Conservation (phyloP, 352 stramenopile species). For the Phytophthora pinifolia region DNA sequence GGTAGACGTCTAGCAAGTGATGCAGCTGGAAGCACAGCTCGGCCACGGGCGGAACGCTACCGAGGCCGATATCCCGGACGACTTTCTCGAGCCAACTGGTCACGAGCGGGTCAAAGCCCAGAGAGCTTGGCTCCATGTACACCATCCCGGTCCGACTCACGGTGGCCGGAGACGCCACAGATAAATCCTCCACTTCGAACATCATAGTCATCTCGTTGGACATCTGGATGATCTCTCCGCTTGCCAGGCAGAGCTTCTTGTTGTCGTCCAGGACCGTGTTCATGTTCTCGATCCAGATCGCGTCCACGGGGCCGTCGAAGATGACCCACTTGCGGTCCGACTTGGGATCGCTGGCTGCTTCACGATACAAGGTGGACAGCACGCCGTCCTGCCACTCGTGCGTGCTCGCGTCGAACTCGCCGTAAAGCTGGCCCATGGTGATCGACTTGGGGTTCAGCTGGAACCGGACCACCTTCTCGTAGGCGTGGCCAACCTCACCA, state of each 20-base stretch:
- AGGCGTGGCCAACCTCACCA: conserved; percentile 71
- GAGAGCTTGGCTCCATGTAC: conserved; percentile 94
- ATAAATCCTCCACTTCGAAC: conserved; percentile 96
- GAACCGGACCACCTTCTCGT: conserved; percentile 85
- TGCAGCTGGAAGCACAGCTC: conserved; percentile 54
- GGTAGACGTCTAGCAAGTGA: conserved; percentile 88
- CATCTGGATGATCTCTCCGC: conserved; percentile 95
- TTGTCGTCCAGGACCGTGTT: conserved; percentile 97
- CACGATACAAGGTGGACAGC: conserved; percentile 89
- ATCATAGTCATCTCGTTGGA: conserved; percentile 97
- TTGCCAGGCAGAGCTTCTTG: conserved; percentile 95
- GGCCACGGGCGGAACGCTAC: conserved; percentile 39
- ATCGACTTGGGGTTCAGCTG: conserved; percentile 96
- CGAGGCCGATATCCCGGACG: conserved; percentile 57
- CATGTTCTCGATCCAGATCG: conserved; percentile 98
- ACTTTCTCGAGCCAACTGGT: conserved; percentile 88
- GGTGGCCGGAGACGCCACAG: conserved; percentile 92
- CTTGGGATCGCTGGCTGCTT: conserved; percentile 87
- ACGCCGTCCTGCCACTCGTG: conserved; percentile 95
- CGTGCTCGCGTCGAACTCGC: conserved; percentile 94
- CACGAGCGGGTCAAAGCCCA: conserved; percentile 91
- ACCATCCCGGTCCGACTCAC: conserved; percentile 95
- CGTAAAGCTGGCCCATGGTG: conserved; percentile 96
- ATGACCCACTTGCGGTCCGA: conserved; percentile 94
- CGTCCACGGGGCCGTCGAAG: conserved; percentile 95